Evolutionary conservation across 177 flowering plant species (phyloP), one percentile per base, ranked within the genome.

Genomic region (Vitis hybrid): DNA sequence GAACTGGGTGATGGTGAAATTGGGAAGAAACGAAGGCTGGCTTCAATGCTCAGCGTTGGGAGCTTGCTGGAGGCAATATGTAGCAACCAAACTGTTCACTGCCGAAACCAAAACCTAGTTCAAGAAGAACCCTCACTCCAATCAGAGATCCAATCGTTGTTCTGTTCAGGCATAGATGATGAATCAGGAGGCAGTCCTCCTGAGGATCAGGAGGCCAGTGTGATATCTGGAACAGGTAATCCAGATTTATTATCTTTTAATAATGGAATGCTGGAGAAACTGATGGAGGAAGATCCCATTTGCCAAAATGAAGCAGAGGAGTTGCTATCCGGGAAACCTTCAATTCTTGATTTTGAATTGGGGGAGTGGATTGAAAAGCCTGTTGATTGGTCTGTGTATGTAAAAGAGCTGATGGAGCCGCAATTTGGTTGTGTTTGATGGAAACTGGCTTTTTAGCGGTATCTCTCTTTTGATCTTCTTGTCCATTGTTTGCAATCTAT

Each of bases 301-400:
- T 58, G 65, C 1, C 82, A 74, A 64, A 76, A 50, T 63, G 80
- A 65, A 28, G 68, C 10, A 51, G 73, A 61, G 20, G 81, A 77
- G n/a, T 77, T 69, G n/a, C 2, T 77, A 17, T 33, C 51, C 17
- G 68, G 67, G 55, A 65, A 69, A 65, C 79, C 71, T 61, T 55
- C 82, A 7, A 76, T 76, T 18, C 56, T 79, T 65, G 84, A 76
- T 68, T 73, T 72, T 22, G 90, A 84, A 62, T 81, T 84, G 80
- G 87, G 83, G 76, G 82, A 83, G 55, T 75, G 86, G 77, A 81
- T 84, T 64, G 72, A 65, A 1, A 78, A 80, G 77, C 79, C 84
- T 1, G 12, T 63, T 0, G 74, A 70, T 59, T 81, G 82, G 78
- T 72, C 18, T 53, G 64, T 71, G 51, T 67, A 17, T 70, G 49